Evolutionary conservation across 169 alveolate genomes (phyloP), one percentile per base, ranked within the genome.

Genomic region (Plasmodium reichenowi): DNA sequence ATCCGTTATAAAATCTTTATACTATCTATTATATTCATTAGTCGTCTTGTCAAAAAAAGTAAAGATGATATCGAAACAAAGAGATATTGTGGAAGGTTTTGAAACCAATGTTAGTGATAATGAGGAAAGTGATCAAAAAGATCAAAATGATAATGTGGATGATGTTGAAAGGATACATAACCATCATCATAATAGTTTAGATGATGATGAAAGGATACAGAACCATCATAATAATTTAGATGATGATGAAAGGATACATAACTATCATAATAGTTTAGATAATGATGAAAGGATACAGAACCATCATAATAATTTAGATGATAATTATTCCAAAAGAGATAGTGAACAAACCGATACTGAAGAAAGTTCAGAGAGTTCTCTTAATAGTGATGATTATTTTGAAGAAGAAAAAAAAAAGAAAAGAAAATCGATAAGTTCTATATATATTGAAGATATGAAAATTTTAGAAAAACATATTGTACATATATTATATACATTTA

Each of bases 391-490:
- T 15, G 62, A 12, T 52, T 15, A 52, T 32, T 32, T 6, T 13
- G 60, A 52, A 52, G 60, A 52, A 52, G 60, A 52, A 52, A 8
- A 52, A 52, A 52, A 52, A 6, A 52, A 52, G 10, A 52, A 60
- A n/a, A 9, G 26, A n/a, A 64, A 20, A 24, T 29, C 60, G 6
- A 52, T n/a, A 3, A 48, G 54, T 13, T 45, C 56, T 15, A 62
- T 54, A 13, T 80, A 80, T 60, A 47, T 60, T 22, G 72, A 43
- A 22, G 90, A 80, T 63, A 43, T 80, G 50, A 12, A 12, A 22
- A 20, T 24, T 43, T 7, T 80, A 26, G 90, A 52, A 29, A 80
- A 54, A 47, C 22, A 26, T 15, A 66, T 80, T 20, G 56, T 32
- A 15, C 78, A 80, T 45, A 29, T 17, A 32, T 10, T 80, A 9